Base-by-base conservation (phyloP, 2,329 filamentous ascomycete species). In the Cladophialophora carrionii region DNA sequence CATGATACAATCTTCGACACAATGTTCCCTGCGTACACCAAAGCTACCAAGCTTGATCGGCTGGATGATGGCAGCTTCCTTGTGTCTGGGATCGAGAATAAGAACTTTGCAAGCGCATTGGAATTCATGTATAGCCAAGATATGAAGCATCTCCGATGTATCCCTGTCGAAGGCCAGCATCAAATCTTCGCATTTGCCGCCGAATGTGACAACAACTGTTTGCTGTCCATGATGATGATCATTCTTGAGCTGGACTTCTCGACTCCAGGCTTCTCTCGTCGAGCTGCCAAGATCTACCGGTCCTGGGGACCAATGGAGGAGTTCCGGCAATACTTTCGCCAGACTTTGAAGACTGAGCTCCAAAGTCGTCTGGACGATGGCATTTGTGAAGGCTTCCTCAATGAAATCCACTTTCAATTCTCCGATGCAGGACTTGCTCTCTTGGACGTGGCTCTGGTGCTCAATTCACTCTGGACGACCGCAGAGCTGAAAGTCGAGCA, bases 211-310 rank as follows among this genome's bases (percentile, higher is more conserved):
- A 32, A 14, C 20, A 20, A 14, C 14, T 20, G 32, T 31, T 6
- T 52, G 10, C 24, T 52, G 8, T 4, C 5, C 9, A n/a, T n/a
- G 10, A 9, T 43, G 6, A 41, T 22, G 14, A 29, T 43, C 8
- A 2, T 22, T 24, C 37, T 43, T 2, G 14, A 43, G 37, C 37
- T 43, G 5, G 37, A 43, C 6, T 43, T 43, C 17, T 43, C 37
- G 17, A 2, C n/a, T 43, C 14, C 37, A 20, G 17, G n/a, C 37
- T 43, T 43, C 37, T n/a, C 17, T 43, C 17, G 1, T 43, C 17
- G 48, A 20, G 14, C 52, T 29, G 46, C 54, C n/a, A 8, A 22
- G 9, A 46, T 63, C 46, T 63, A 63, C 46, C 37, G 37, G n/a
- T 43, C 17, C 2, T 20, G 3, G 20, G 7, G 3, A 2, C 7